Conservation (phyloP, 176 grass and related monocot species). For the Areca catechu region DNA sequence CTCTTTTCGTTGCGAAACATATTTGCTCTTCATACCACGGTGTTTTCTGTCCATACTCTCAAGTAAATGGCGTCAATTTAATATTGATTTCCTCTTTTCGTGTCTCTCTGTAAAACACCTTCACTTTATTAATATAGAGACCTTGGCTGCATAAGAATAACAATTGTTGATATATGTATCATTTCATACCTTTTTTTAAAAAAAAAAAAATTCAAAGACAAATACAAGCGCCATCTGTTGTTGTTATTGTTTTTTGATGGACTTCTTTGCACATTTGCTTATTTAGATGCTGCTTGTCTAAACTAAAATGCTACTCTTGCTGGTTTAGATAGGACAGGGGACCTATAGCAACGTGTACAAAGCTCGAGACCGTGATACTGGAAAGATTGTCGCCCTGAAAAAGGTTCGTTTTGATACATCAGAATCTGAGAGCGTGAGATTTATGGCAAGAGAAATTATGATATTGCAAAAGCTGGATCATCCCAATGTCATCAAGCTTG, state of each 20-base stretch:
- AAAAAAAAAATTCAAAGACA: no score
- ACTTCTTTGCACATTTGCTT: neutral
- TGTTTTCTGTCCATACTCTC: no score
- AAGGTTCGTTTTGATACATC: constrained; percentile 61
- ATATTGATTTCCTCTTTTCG: no score
- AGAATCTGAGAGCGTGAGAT: constrained; percentile 20
- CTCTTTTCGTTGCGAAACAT: no score
- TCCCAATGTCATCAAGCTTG: constrained; percentile 53
- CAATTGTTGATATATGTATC: no score
- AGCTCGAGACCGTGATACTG: constrained; percentile 33
- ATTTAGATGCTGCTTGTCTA: neutral
- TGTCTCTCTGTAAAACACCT: no score
- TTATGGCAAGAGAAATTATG: constrained; percentile 23
- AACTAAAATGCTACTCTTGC: neutral
- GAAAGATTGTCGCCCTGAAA: constrained; percentile 52
- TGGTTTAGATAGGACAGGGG: constrained; percentile 28
- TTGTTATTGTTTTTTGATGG: neutral
- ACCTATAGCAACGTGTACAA: constrained; percentile 27
- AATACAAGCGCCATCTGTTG: no score
- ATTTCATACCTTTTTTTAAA: no score
- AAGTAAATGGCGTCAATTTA: no score
- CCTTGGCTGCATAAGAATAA: no score
- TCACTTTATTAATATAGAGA: no score
- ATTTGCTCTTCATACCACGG: no score
- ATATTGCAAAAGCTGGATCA: constrained; percentile 53